These are phyloP conservation scores for Venturiaceae sp. DNA, from an alignment of 2,329 filamentous ascomycete genomes.

Conservation along the genomic window DNA sequence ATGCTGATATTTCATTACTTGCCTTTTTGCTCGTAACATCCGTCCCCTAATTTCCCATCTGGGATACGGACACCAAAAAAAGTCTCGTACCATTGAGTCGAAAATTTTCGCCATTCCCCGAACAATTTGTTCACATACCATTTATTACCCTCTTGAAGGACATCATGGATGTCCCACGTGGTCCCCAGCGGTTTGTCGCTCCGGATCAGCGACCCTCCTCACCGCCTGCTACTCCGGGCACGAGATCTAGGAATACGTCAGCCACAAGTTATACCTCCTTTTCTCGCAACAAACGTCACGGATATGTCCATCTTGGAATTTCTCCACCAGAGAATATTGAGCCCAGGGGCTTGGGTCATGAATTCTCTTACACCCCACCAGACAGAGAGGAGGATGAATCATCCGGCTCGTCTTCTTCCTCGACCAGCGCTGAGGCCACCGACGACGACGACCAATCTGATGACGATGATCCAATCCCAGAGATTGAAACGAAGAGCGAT, in stretches of 20 bases:
- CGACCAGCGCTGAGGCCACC: slow-evolving; percentile 8
- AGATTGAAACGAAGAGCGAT: slow-evolving; percentile 2
- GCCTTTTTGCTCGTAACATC: not conserved
- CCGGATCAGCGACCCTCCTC: slow-evolving; percentile 5
- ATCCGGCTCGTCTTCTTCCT: slow-evolving; percentile 9
- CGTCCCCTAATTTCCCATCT: slow-evolving; percentile 4
- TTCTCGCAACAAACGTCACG: slow-evolving; percentile 19
- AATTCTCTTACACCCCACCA: slow-evolving; percentile 23
- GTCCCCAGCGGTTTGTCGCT: slow-evolving; percentile 1
- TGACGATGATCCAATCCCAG: slow-evolving; percentile 10
- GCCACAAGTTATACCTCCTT: not conserved
- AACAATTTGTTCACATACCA: not conserved
- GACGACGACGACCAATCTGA: slow-evolving; percentile 18
- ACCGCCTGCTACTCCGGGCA: slow-evolving; percentile 2
- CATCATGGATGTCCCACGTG: slow-evolving; percentile 1
- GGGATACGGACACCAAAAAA: not conserved
- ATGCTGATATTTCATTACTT: not conserved
- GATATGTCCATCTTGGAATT: slow-evolving; percentile 16
- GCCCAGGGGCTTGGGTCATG: slow-evolving; percentile 23
- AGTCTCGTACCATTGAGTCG: not conserved
- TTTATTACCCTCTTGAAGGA: not conserved
- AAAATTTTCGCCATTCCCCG: not conserved
- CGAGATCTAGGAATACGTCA: slow-evolving; percentile 1
- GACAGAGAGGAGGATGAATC: slow-evolving; percentile 10
- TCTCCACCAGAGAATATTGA: slow-evolving; percentile 28